Conservation (phyloP, 202 grass and related monocot species). For the Setaria italica region DNA sequence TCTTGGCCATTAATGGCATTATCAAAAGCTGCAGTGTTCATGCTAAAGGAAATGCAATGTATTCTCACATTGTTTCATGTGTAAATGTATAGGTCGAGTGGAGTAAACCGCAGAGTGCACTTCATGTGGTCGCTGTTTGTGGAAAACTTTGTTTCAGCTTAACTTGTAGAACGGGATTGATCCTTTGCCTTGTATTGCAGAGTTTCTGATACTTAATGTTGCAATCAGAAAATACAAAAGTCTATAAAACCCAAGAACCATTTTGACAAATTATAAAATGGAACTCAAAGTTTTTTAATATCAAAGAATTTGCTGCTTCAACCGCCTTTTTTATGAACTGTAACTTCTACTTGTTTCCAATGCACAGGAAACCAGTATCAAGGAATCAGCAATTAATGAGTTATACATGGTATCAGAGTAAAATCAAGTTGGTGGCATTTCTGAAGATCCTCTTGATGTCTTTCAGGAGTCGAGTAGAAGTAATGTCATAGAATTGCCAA, state of each 20-base stretch:
- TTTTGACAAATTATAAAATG: neutral
- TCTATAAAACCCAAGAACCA: neutral
- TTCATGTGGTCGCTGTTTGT: neutral
- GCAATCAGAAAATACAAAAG: neutral
- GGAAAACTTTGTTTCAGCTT: neutral
- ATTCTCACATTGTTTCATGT: neutral
- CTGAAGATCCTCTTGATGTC: neutral
- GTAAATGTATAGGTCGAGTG: neutral
- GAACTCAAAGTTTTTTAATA: neutral
- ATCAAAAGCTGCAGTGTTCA: neutral
- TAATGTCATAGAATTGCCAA: neutral
- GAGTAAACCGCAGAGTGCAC: neutral
- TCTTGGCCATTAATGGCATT: neutral
- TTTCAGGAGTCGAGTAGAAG: neutral
- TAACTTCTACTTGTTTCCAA: conserved; percentile 1
- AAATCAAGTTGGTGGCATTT: neutral
- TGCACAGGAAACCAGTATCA: neutral
- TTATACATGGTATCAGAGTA: neutral
- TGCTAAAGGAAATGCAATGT: neutral
- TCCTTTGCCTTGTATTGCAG: neutral
- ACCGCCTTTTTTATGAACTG: neutral
- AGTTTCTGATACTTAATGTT: neutral
- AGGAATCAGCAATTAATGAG: conserved; percentile 12
- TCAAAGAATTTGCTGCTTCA: neutral
- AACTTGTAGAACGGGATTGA: neutral